phyloP scores from a whole-genome alignment of 2,329 filamentous ascomycete species.

The Diaporthe capsici region DNA sequence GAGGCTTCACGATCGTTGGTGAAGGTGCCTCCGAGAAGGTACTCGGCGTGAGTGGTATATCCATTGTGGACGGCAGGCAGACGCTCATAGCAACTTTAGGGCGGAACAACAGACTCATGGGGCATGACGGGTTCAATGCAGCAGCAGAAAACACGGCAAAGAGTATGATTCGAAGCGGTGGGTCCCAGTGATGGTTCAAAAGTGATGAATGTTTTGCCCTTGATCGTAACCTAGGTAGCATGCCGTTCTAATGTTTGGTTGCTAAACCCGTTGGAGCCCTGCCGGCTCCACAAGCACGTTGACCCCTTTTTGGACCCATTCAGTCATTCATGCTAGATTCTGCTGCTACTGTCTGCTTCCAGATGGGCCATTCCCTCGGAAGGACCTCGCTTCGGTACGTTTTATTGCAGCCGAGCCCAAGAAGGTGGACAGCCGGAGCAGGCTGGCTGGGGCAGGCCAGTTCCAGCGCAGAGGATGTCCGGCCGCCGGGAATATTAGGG shows the following conservation, averaged over 20 bases:
- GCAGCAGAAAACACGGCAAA: not conserved
- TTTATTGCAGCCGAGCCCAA: slow-evolving; percentile 6
- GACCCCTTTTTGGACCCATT: slow-evolving; percentile 30
- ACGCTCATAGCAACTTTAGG: too few relatives aligned
- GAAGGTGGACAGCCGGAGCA: not conserved
- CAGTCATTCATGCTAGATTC: not conserved
- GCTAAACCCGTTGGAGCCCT: not conserved
- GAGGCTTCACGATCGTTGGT: slow-evolving; percentile 13
- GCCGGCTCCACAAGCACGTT: not conserved
- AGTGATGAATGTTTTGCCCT: not conserved
- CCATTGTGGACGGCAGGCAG: not conserved
- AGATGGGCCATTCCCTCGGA: not conserved
- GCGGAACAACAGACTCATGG: not conserved
- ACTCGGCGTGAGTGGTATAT: not conserved
- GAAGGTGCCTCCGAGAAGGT: not conserved
- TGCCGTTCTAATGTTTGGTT: not conserved
- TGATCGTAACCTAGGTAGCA: not conserved
- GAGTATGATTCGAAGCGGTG: not conserved
- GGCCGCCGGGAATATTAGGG: not conserved
- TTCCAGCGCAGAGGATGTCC: not conserved
- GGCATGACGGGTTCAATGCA: not conserved
- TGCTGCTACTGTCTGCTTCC: not conserved
- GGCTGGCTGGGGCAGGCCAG: not conserved
- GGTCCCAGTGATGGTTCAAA: not conserved
- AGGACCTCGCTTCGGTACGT: not conserved